Conservation (phyloP, 257 asterid genomes). For the Petrea volubilis region DNA sequence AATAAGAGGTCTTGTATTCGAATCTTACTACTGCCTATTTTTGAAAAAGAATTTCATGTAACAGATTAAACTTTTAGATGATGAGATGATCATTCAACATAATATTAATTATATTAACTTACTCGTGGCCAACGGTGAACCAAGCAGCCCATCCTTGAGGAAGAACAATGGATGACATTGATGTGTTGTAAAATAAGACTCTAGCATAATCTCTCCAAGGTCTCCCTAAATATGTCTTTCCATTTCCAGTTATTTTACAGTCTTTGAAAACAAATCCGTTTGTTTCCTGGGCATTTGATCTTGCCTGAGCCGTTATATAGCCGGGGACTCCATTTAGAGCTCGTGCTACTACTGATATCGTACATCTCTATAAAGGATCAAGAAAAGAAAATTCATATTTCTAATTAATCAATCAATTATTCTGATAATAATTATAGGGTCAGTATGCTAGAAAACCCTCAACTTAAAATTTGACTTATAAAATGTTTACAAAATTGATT, state of each 20-base stretch:
- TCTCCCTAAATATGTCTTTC: conserved; percentile 50
- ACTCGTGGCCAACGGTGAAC: conserved; percentile 49
- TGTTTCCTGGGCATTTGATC: conserved; percentile 21
- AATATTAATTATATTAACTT: conserved; percentile 16
- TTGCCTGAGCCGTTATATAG: conserved; percentile 76
- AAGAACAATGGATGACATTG: conserved; percentile 45
- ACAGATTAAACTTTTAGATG: no score
- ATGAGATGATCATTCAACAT: no score
- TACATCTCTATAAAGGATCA: conserved; percentile 45
- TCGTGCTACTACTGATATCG: conserved; percentile 44
- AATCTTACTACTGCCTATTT: no score
- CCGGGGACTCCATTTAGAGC: conserved; percentile 40
- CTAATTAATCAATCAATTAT: no score
- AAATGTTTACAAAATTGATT: no score
- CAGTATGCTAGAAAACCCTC: no score
- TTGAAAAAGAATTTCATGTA: no score
- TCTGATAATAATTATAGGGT: no score
- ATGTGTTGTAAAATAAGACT: conserved; percentile 58
- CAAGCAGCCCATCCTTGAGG: conserved; percentile 77
- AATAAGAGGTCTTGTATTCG: no score
- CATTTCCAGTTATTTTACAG: conserved; percentile 43
- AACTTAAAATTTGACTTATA: no score
- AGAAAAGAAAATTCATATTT: no score
- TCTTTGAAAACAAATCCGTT: conserved; percentile 54
- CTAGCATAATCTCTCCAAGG: conserved; percentile 77